These are phyloP conservation scores for Fusarium keratoplasticum DNA, from an alignment of 2,329 filamentous ascomycete species.

Conservation along the genomic window DNA sequence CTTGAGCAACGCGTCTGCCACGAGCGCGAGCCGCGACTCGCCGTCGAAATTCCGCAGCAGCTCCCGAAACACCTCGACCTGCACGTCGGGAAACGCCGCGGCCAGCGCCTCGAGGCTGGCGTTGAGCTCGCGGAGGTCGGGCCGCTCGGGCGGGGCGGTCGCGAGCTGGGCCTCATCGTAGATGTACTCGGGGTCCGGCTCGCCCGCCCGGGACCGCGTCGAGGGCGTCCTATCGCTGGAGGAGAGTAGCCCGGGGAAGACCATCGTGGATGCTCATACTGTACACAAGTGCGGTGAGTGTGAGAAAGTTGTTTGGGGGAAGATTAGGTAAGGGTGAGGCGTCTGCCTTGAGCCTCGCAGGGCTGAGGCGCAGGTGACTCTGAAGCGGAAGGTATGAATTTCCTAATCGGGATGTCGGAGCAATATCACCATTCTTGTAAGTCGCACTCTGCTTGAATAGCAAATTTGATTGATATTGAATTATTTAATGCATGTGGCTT, in stretches of 20 bases:
- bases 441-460: background rate
- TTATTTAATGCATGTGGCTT: background rate
- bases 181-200: slow-evolving; percentile 60
- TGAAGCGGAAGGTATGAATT: background rate
- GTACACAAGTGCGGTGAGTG: slow-evolving; percentile 1
- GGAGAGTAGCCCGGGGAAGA: slow-evolving; percentile 61
- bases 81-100: slow-evolving; percentile 82
- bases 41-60: slow-evolving; percentile 81
- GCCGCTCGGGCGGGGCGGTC: slow-evolving; percentile 61
- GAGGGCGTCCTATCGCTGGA: slow-evolving; percentile 54
- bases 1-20: slow-evolving; percentile 82
- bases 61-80: slow-evolving; percentile 84
- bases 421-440: background rate
- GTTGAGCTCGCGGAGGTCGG: slow-evolving; percentile 77
- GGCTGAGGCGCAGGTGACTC: background rate
- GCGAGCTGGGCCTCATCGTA: slow-evolving; percentile 66
- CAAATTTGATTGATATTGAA: background rate
- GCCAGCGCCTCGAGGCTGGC: slow-evolving; percentile 74
- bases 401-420: background rate
- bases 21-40: slow-evolving; percentile 80
- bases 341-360: slow-evolving; percentile 16
- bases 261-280: slow-evolving; percentile 59
- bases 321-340: slow-evolving; percentile 11
- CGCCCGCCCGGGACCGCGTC: slow-evolving; percentile 46
- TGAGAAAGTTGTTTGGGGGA: background rate